These are phyloP conservation scores for Cutaneotrichosporon dermatis DNA, from an alignment of 1,284 basidiomycete genomes.

Conservation along the genomic window DNA sequence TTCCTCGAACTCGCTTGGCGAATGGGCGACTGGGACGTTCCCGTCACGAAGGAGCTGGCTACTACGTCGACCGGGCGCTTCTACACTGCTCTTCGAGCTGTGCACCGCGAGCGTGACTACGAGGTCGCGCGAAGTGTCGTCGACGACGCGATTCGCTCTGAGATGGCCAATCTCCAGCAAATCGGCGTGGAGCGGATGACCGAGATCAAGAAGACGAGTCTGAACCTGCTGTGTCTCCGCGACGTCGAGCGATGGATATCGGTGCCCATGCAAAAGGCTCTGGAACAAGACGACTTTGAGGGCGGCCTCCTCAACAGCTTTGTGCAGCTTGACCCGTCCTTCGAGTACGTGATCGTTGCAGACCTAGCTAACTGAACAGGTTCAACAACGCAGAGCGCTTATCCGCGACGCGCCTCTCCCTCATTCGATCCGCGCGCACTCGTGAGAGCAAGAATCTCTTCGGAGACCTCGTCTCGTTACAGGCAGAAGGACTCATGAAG, in stretches of 20 bases:
- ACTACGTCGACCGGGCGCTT: conserved; percentile 55
- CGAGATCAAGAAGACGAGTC: conserved; percentile 63
- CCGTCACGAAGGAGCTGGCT: conserved; percentile 50
- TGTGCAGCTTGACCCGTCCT: conserved; percentile 54
- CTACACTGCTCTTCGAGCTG: conserved; percentile 71
- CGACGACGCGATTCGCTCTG: conserved; percentile 55
- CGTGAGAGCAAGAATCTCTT: conserved; percentile 56
- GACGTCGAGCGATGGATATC: conserved; percentile 55
- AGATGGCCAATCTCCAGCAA: conserved; percentile 62
- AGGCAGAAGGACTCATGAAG: conserved; percentile 55
- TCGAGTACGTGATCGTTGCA: conserved; percentile 57
- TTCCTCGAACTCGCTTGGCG: conserved; percentile 81
- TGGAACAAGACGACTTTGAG: conserved; percentile 44
- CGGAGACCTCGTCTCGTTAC: conserved; percentile 61
- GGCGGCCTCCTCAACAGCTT: conserved; percentile 52
- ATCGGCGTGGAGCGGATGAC: conserved; percentile 71
- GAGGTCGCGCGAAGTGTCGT: conserved; percentile 54
- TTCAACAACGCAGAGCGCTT: conserved; percentile 73
- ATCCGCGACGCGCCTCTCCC: conserved; percentile 72
- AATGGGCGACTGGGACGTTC: conserved; percentile 87
- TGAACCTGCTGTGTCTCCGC: conserved; percentile 70
- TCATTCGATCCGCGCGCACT: conserved; percentile 68
- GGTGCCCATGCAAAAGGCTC: conserved; percentile 19
- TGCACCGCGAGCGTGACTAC: conserved; percentile 66
- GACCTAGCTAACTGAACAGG: conserved; percentile 49